These are phyloP conservation scores for Suillus ampliporus DNA, from an alignment of 768 basidiomycete species.

Conservation along the genomic window DNA sequence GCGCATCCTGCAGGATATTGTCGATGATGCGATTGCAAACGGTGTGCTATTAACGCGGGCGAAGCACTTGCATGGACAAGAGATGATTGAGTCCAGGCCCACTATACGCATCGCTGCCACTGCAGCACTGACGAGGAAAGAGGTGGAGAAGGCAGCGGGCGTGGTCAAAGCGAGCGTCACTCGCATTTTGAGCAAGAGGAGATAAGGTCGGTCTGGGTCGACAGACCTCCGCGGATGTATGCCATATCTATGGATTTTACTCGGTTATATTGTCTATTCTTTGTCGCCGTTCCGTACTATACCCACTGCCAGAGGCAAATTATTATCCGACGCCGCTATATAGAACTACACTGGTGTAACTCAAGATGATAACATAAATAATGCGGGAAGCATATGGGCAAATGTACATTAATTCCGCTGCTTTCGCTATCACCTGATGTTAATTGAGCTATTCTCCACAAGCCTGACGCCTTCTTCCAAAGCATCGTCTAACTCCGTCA, in stretches of 20 bases:
- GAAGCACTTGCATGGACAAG: slow-evolving; percentile 82
- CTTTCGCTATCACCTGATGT: not conserved
- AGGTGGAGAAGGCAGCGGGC: slow-evolving; percentile 85
- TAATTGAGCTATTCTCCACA: slow-evolving; percentile 12
- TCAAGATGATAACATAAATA: slow-evolving; percentile 3
- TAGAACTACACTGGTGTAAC: not conserved
- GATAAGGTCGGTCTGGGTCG: slow-evolving; percentile 33
- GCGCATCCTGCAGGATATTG: slow-evolving; percentile 84
- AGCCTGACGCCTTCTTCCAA: slow-evolving; percentile 24
- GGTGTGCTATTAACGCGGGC: slow-evolving; percentile 89
- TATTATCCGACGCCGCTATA: not conserved
- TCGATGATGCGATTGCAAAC: slow-evolving; percentile 82
- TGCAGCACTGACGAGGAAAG: slow-evolving; percentile 83
- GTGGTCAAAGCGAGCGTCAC: slow-evolving; percentile 75
- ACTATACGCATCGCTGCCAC: slow-evolving; percentile 86
- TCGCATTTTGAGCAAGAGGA: slow-evolving; percentile 72
- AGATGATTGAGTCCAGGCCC: slow-evolving; percentile 80
- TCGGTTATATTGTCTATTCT: slow-evolving; percentile 13
- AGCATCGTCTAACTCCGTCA: slow-evolving; percentile 26
- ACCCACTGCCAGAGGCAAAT: not conserved
- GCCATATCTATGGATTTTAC: slow-evolving; percentile 33
- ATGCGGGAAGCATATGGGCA: not conserved
- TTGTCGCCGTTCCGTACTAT: not conserved
- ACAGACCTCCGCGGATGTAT: slow-evolving; percentile 28
- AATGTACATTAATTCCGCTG: too few species aligned